phyloP scores from a whole-genome alignment of 768 basidiomycete genomes.

The Serendipita vermifera region DNA sequence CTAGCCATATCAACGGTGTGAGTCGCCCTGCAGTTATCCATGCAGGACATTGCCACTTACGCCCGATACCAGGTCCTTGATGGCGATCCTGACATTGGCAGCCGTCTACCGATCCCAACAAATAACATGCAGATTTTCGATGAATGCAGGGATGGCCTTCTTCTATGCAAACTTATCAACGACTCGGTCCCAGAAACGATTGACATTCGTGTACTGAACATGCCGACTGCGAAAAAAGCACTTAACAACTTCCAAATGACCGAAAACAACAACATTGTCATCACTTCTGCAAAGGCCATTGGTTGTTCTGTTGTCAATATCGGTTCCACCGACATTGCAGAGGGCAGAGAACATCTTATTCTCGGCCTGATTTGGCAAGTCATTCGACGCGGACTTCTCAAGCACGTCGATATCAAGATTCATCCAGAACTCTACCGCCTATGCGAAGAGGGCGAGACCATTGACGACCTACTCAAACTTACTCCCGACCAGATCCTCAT shows the following conservation, averaged over 20 bases:
- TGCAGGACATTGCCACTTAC: constrained; percentile 5
- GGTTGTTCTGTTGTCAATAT: constrained; percentile 99
- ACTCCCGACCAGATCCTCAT: constrained; percentile 95
- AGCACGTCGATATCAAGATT: constrained; percentile 93
- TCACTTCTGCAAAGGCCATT: constrained; percentile 94
- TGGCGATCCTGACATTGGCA: constrained; percentile 76
- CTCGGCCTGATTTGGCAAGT: constrained; percentile 98
- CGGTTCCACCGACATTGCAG: constrained; percentile 81
- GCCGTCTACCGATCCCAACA: constrained; percentile 82
- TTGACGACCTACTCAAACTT: constrained; percentile 85
- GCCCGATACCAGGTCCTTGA: constrained; percentile 57
- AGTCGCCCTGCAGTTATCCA: constrained; percentile 21
- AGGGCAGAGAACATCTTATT: constrained; percentile 91
- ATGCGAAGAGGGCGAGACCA: constrained; percentile 92
- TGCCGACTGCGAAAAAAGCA: constrained; percentile 60
- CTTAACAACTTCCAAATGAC: constrained; percentile 99
- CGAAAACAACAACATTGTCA: constrained; percentile 99
- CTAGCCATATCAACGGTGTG: constrained; percentile 95
- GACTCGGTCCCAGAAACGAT: constrained; percentile 99
- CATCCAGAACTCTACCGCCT: constrained; percentile 95
- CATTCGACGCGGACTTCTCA: constrained; percentile 83
- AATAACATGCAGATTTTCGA: constrained; percentile 98
- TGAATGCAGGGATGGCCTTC: constrained; percentile 87
- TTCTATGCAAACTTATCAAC: constrained; percentile 97
- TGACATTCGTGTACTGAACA: constrained; percentile 96